A percentile compares a stretch with the other conserved stretches of the same genome.
Conservation (phyloP, 2,329 filamentous ascomycete species). For the Teratosphaeria nubilosa region DNA sequence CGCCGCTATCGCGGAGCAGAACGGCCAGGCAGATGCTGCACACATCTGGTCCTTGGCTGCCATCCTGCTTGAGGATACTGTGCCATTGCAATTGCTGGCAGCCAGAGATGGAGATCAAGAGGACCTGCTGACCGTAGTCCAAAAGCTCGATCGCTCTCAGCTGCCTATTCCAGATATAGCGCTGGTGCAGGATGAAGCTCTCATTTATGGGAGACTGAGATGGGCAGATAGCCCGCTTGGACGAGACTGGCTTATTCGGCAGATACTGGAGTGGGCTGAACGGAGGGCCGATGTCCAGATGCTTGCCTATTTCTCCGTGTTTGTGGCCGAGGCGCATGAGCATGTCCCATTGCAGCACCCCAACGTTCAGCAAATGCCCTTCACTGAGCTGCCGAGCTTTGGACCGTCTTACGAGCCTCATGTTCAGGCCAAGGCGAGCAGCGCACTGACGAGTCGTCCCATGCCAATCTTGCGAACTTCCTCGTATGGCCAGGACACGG, state of each 20-base stretch:
- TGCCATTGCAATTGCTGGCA: conserved; percentile 42
- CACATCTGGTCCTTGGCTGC: conserved; percentile 76
- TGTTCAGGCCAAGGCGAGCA: background rate
- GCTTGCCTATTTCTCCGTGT: conserved; percentile 55
- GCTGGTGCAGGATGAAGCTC: background rate
- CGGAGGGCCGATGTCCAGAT: conserved; percentile 52
- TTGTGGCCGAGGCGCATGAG: conserved; percentile 41
- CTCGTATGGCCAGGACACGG: background rate
- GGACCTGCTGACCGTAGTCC: conserved; percentile 2
- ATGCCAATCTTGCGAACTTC: conserved; percentile 3
- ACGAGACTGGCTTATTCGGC: conserved; percentile 44
- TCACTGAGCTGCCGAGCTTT: conserved; percentile 1
- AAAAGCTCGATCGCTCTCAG: background rate
- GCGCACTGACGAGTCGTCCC: background rate
- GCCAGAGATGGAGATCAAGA: background rate
- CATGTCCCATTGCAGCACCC: background rate
- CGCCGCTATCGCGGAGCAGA: conserved; percentile 61
- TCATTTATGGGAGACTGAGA: conserved; percentile 12
- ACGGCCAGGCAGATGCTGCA: conserved; percentile 61
- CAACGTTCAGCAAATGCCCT: background rate
- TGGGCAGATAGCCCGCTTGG: conserved; percentile 51
- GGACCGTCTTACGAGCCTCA: background rate
- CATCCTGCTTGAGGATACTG: conserved; percentile 65
- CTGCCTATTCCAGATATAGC: background rate
- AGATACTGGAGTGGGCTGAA: conserved; percentile 52